These are phyloP conservation scores for Capsicum pubescens DNA, from an alignment of 257 asterid species.

Conservation along the genomic window DNA sequence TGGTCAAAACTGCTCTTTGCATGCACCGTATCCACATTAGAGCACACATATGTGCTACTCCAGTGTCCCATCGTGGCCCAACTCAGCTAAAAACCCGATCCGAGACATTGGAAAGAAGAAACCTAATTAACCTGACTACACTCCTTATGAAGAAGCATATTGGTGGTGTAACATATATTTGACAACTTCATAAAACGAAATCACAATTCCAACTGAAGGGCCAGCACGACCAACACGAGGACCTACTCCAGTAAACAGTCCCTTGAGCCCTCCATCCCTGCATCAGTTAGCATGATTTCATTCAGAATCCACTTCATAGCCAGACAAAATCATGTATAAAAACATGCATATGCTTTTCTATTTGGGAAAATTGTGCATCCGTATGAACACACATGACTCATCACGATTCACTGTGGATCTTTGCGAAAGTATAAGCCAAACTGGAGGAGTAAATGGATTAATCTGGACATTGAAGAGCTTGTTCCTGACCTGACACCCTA, in stretches of 20 bases:
- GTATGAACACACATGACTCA: not conserved
- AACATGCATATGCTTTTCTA: not conserved
- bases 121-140: not conserved
- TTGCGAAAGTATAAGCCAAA: not conserved
- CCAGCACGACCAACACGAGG: constrained; percentile 99
- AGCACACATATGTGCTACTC: not conserved
- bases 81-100: not conserved
- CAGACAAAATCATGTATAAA: not conserved
- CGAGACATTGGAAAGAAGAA: not conserved
- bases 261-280: constrained; percentile 92
- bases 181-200: constrained; percentile 92
- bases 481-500: not conserved
- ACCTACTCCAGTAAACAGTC: constrained; percentile 92
- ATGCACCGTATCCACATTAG: constrained; percentile 37
- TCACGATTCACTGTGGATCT: not conserved
- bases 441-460: not conserved
- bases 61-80: not conserved
- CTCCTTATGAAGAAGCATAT: constrained; percentile 38
- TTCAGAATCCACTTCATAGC: constrained; percentile 24
- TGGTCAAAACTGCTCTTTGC: constrained; percentile 43
- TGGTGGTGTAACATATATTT: constrained; percentile 64
- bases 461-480: not conserved
- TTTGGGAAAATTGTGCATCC: not conserved
- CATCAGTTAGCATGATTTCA: constrained; percentile 24
- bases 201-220: constrained; percentile 93